Evolutionary conservation across 2,329 filamentous ascomycete genomes (phyloP), one percentile per base, ranked within the genome.

Genomic region (Samsoniella hepiali): DNA sequence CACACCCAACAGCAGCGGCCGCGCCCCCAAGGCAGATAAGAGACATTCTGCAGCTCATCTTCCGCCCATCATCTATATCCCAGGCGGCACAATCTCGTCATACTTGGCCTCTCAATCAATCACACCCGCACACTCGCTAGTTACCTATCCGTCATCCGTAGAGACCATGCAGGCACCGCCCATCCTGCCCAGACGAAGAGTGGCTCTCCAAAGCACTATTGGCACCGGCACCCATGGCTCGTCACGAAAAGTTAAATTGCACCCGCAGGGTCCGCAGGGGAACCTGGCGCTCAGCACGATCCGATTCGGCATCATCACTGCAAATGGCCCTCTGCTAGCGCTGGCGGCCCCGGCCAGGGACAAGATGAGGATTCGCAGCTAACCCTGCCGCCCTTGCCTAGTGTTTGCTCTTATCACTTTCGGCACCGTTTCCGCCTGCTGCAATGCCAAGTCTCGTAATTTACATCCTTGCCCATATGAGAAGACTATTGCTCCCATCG

Each of bases 221-320:
- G 38, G 58, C 38, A 45, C 29, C 36, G 15, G 17, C 36, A 59
- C 40, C 57, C 57, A 59, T 38, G 45, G 10, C 56, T 9, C 8
- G 44, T 42, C 31, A 40, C n/a, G 9, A 15, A 9, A 22, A 62
- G 44, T 63, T 58, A 50, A 51, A 63, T 63, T 57, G 36, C 60
- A 34, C 17, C 17, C 42, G 42, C 55, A 51, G 49, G 49, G 22
- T 32, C 7, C 53, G 29, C 58, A 49, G 49, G 58, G 58, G 58
- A 32, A 6, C 47, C 58, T 27, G 36, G 42, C 51, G 38, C 13
- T 36, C 42, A 27, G 36, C 11, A 34, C 60, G 60, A 63, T 58
- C 44, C 53, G 60, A 63, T 58, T 63, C 36, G 53, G 60, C 27
- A 62, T 62, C 58, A 13, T 22, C 51, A 29, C 10, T 10, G 31